phyloP scores from a whole-genome alignment of 441 rosid genomes.

The Lepidium campestre region DNA sequence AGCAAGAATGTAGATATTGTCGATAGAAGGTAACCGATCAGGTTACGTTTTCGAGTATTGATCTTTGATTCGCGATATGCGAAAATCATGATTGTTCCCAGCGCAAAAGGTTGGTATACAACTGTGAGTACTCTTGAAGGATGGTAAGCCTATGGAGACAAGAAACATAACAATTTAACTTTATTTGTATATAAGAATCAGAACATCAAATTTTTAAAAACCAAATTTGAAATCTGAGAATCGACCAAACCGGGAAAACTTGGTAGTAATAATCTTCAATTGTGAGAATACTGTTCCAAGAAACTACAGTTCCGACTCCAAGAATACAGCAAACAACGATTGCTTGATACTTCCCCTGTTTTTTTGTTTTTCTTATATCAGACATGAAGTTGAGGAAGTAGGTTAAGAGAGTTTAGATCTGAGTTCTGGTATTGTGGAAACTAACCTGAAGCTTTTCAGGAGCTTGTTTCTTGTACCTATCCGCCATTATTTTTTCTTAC shows the following conservation, averaged over 20 bases:
- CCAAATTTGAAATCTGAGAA: slow-evolving; percentile 49
- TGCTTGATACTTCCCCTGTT: slow-evolving; percentile 60
- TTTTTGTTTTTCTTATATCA: too few relatives aligned
- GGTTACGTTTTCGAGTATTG: slow-evolving; percentile 51
- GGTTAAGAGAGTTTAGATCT: neutral
- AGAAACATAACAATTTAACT: slow-evolving; percentile 2
- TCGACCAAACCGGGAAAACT: slow-evolving; percentile 41
- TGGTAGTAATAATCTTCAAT: slow-evolving; percentile 63
- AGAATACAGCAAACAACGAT: slow-evolving; percentile 56
- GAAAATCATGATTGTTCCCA: slow-evolving; percentile 46
- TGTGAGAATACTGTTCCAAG: slow-evolving; percentile 80
- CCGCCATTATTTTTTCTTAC: neutral
- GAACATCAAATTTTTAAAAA: slow-evolving; percentile 52
- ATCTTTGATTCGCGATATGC: slow-evolving; percentile 32
- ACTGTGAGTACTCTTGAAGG: slow-evolving; percentile 80
- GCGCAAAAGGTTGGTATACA: slow-evolving; percentile 66
- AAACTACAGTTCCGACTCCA: slow-evolving; percentile 58
- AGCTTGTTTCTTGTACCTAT: slow-evolving; percentile 9
- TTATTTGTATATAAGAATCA: neutral
- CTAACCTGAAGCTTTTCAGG: slow-evolving; percentile 55
- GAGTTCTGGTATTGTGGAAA: neutral
- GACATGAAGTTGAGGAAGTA: neutral
- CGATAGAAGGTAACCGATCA: slow-evolving; percentile 51
- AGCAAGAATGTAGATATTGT: slow-evolving; percentile 49
- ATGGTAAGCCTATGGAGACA: slow-evolving; percentile 45